A percentile compares a stretch with the other conserved stretches of the same genome.
These are phyloP conservation scores for Russula sp. DNA, from an alignment of 768 basidiomycete genomes.

Conservation along the genomic window DNA sequence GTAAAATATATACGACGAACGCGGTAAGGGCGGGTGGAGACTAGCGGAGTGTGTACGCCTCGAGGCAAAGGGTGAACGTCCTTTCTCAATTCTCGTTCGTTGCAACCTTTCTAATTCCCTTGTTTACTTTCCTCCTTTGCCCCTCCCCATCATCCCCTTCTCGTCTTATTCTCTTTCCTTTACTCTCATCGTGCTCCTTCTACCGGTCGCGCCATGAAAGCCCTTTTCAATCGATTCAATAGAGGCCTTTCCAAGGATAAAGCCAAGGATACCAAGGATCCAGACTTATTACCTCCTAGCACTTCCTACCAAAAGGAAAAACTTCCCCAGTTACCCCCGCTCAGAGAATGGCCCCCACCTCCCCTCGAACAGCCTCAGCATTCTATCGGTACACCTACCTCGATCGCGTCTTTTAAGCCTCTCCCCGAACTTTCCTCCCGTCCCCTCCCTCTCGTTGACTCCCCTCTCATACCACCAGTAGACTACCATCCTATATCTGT, in stretches of 20 bases:
- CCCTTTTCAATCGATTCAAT: conserved; percentile 73
- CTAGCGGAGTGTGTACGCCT: conserved; percentile 4
- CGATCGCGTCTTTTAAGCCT: conserved; percentile 58
- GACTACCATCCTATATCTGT: conserved; percentile 25
- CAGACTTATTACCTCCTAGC: conserved; percentile 25
- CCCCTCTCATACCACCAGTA: conserved; percentile 34
- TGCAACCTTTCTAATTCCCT: conserved; percentile 18
- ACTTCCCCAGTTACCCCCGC: conserved; percentile 51
- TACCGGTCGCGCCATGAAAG: conserved; percentile 57
- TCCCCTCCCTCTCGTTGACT: conserved; percentile 44
- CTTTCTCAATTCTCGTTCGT: conserved; percentile 9
- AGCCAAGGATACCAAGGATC: conserved; percentile 42
- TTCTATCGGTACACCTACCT: conserved; percentile 26
- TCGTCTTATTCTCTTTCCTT: conserved; percentile 13
- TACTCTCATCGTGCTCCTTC: conserved; percentile 10
- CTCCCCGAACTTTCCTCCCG: conserved; percentile 58
- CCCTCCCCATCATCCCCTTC: conserved; percentile 8
- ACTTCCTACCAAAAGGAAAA: conserved; percentile 46
- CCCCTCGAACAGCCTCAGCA: conserved; percentile 27
- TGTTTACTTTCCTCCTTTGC: conserved; percentile 16
- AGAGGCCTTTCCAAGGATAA: conserved; percentile 59
- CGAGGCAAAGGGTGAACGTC: conserved; percentile 18
- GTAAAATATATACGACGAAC: conserved; percentile 37
- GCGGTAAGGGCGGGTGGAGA: conserved; percentile 52
- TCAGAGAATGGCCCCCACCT: conserved; percentile 61